phyloP scores from a whole-genome alignment of 2,329 filamentous ascomycete genomes.

The Laburnicola sp. region DNA sequence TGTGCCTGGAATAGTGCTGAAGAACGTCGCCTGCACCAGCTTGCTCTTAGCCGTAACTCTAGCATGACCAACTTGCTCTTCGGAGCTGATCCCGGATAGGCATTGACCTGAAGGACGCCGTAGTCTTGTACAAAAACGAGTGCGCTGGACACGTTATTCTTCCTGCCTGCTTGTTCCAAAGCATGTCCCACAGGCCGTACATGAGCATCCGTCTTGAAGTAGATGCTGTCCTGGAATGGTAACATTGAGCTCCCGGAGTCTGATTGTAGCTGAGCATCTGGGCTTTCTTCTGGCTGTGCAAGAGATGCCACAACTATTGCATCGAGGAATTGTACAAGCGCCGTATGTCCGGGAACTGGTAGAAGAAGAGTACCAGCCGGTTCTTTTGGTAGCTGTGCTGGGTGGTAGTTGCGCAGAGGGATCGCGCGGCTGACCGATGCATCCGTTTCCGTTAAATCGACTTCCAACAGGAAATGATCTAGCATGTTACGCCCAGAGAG shows the following conservation, averaged over 20 bases:
- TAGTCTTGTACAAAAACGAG: constrained; percentile 61
- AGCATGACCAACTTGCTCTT: constrained; percentile 45
- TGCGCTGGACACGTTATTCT: constrained; percentile 47
- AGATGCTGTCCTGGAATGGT: constrained; percentile 83
- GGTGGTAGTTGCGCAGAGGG: constrained; percentile 60
- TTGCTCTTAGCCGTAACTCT: constrained; percentile 81
- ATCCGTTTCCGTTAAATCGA: constrained; percentile 60
- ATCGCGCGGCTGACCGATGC: constrained; percentile 67
- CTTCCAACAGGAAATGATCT: constrained; percentile 76
- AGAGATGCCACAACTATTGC: constrained; percentile 79
- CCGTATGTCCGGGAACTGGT: constrained; percentile 76
- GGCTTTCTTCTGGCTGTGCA: constrained; percentile 66
- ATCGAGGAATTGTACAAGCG: constrained; percentile 78
- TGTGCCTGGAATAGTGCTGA: constrained; percentile 77
- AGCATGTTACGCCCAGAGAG: constrained; percentile 38
- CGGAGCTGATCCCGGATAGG: constrained; percentile 61
- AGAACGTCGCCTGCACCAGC: constrained; percentile 93
- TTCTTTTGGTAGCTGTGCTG: constrained; percentile 40
- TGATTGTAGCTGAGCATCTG: constrained; percentile 71
- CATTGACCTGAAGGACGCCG: constrained; percentile 60
- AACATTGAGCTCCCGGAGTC: constrained; percentile 43
- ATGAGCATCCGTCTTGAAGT: constrained; percentile 63
- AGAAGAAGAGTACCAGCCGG: constrained; percentile 64
- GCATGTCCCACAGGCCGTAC: constrained; percentile 56
- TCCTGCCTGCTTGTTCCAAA: constrained; percentile 49